Base-by-base conservation (phyloP, 768 basidiomycete genomes). In the Mycena rebaudengoi region DNA sequence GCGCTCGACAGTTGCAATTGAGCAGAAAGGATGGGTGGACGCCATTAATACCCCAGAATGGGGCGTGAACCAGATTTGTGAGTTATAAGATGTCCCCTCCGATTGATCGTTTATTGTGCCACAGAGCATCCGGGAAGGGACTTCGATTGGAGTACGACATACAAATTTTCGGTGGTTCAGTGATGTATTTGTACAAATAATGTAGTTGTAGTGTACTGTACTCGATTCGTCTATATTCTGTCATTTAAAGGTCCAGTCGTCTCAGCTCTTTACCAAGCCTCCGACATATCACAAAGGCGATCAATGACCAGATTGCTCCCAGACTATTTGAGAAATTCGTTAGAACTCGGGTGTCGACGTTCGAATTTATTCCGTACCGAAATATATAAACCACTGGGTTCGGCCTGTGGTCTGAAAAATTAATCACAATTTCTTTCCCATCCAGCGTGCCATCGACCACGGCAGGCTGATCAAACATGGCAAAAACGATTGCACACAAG, bases 401-500 rank as follows among this genome's bases (percentile, higher is more conserved):
- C 1, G 88, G 85, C 72, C 78, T 39, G 71, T 70, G 65, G 68
- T 14, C 65, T 68, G 8, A 35, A 7, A 5, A 30, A 18, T 32
- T 6, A 13, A 39, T 21, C 8, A 7, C 40, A 30, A 20, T 4
- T 51, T 4, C 28, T 21, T 43, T 29, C 14, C 29, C 2, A 28
- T 57, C 52, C 0, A 55, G 50, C 28, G 69, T 68, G 49, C 25
- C 29, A 33, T 26, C n/a, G 32, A 26, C 13, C 23, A 79, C 55
- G 83, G 86, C 25, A 78, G 72, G 1, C 91, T 89, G 5, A 60
- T 97, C 96, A 64, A 95, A 82, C 7, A 98, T 76, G 14, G 92
- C 92, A 71, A 99, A 98, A 35, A 98, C 84, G 65, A 97, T 78
- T 10, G 95, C 88, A 1, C 94, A 90, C 5, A 98, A 74, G 29